These are phyloP conservation scores for Conticribra guillardii DNA, from an alignment of 108 stramenopile genomes.

Conservation along the genomic window DNA sequence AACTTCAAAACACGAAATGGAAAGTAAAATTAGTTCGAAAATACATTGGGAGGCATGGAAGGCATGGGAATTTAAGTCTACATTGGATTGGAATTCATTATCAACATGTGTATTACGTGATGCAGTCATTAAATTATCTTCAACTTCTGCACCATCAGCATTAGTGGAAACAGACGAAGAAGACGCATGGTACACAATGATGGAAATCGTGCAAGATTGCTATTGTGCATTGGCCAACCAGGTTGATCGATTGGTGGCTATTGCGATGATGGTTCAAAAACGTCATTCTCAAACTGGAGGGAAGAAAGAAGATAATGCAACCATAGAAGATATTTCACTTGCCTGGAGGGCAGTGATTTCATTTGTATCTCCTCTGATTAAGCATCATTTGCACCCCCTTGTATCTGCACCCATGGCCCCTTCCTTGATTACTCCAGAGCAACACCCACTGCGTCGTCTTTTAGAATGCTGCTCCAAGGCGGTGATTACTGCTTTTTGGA, in stretches of 20 bases:
- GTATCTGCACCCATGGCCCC: neutral
- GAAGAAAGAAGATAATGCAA: conserved; percentile 11
- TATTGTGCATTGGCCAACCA: conserved; percentile 15
- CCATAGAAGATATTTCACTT: neutral
- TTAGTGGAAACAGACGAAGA: neutral
- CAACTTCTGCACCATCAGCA: neutral
- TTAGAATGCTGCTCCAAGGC: conserved; percentile 26
- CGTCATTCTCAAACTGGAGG: neutral
- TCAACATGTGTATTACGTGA: conserved; percentile 26
- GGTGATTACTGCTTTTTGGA: conserved; percentile 35
- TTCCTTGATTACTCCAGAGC: neutral
- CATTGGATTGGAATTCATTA: conserved; percentile 8
- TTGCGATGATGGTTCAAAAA: conserved; percentile 19
- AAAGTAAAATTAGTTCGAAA: conserved; percentile 11
- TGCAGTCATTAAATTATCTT: conserved; percentile 12
- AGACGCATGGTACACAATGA: neutral
- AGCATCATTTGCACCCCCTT: neutral
- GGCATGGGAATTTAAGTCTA: conserved; percentile 8
- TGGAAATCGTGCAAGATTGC: conserved; percentile 38
- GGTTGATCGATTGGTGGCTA: conserved; percentile 24
- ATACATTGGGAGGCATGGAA: conserved; percentile 22
- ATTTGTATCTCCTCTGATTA: conserved; percentile 37
- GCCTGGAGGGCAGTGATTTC: conserved; percentile 27
- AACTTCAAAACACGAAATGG: conserved; percentile 10
- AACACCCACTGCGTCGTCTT: conserved; percentile 19